Evolutionary conservation across 192 early-diverging fungal genomes (phyloP), one percentile per base, ranked within the genome.

Genomic region (Phlyctochytrium planicorne): DNA sequence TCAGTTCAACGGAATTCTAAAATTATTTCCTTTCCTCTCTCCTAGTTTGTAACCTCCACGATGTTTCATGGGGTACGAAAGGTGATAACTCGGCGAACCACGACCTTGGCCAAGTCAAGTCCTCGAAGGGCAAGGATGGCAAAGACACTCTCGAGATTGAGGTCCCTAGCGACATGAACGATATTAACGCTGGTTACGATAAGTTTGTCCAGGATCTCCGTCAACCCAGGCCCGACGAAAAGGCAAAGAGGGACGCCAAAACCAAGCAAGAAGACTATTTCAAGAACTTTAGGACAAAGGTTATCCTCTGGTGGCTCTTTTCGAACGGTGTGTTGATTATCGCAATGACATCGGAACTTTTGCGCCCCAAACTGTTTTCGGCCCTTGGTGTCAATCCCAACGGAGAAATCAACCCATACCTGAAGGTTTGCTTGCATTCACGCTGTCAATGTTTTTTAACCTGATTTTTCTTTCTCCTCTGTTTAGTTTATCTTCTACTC

Each of bases 221-320:
- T 56, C 56, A 85, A 31, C 81, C 80, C 16, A 59, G 75, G 4
- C 68, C 65, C 0, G 66, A 63, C 10, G 83, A 78, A 65, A 89
- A 76, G 69, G 80, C 89, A 76, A 80, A 88, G 37, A 80, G 88
- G 63, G 91, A 93, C 73, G 82, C 84, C n/a, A 84, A 88, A 59
- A 89, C 87, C 3, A 94, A 94, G 75, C 86, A 88, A 65, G 94
- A 95, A 63, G 93, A 96, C 69, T 87, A 92, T 73, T 93, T 94
- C 84, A 88, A 89, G 74, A 79, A 87, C 73, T 95, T 94, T 85
- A 84, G 94, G 34, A 96, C 94, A 2, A 72, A 76, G 33, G 75
- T 94, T 55, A 86, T 96, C 2, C 82, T 95, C 10, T 75, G 82
- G 4, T 96, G 94, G 94, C 88, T 95, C 82, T 90, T 93, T 73